phyloP scores from a whole-genome alignment of 1,284 basidiomycete genomes.

The Apiotrichum domesticum region DNA sequence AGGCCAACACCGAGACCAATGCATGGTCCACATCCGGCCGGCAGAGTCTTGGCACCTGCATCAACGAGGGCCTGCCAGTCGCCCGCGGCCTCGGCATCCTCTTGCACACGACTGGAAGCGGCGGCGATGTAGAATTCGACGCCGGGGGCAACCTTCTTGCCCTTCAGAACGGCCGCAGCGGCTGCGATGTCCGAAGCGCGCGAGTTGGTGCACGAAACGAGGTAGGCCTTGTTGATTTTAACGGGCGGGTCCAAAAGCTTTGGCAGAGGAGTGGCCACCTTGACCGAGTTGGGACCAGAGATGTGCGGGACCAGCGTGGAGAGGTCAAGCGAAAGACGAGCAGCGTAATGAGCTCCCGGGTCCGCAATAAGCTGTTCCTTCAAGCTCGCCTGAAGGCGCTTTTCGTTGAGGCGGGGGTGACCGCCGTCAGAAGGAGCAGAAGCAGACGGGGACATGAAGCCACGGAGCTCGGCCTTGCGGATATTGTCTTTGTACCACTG shows the following conservation, averaged over 20 bases:
- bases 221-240: conserved; percentile 93
- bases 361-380: conserved; percentile 63
- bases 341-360: conserved; percentile 71
- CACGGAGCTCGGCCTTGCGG: conserved; percentile 69
- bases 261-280: conserved; percentile 85
- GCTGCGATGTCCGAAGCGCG: conserved; percentile 90
- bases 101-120: conserved; percentile 84
- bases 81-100: conserved; percentile 75
- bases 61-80: conserved; percentile 83
- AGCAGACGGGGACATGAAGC: conserved; percentile 53
- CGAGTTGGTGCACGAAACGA: conserved; percentile 97
- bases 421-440: conserved; percentile 44
- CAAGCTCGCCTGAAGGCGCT: conserved; percentile 63
- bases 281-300: conserved; percentile 96
- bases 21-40: conserved; percentile 95
- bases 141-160: conserved; percentile 74
- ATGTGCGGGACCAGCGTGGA: conserved; percentile 91
- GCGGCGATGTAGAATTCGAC: conserved; percentile 98
- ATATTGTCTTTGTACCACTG: conserved; percentile 83
- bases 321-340: conserved; percentile 86
- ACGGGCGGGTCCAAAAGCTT: conserved; percentile 68
- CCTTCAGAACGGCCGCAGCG: conserved; percentile 80
- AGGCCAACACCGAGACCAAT: conserved; percentile 92
- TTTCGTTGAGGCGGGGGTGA: conserved; percentile 81
- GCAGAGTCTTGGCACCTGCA: conserved; percentile 85